Conservation (phyloP, 306 rosid species). For the Herpetospermum pedunculosum region DNA sequence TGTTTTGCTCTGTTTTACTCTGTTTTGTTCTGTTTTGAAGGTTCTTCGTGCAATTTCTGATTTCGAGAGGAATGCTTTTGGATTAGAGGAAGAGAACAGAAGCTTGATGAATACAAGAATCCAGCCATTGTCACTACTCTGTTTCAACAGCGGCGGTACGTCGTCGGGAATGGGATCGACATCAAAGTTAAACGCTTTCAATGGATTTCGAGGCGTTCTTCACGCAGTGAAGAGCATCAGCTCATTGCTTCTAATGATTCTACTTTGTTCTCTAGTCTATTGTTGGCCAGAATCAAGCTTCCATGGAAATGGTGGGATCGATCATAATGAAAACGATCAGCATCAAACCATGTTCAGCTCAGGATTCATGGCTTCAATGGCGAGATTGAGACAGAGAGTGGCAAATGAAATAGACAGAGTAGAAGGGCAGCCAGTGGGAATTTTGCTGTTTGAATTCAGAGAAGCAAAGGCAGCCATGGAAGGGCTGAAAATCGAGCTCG, state of each 20-base stretch:
- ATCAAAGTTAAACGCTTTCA: conserved; percentile 59
- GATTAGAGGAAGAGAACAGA: conserved; percentile 66
- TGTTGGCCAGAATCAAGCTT: conserved; percentile 58
- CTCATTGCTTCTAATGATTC: conserved; percentile 55
- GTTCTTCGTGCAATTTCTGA: conserved; percentile 40
- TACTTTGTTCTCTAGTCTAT: conserved; percentile 43
- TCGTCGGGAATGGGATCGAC: conserved; percentile 15
- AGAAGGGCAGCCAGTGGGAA: conserved; percentile 45
- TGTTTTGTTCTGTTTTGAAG: conserved; percentile 13
- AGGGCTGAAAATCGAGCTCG: conserved; percentile 43
- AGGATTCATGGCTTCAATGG: conserved; percentile 43
- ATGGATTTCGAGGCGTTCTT: conserved; percentile 73
- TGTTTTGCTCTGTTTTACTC: not conserved
- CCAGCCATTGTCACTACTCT: conserved; percentile 32
- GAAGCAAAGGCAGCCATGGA: conserved; percentile 50
- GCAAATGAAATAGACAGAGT: conserved; percentile 40
- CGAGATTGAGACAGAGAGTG: conserved; percentile 45
- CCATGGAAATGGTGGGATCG: conserved; percentile 13
- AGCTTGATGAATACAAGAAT: conserved; percentile 56
- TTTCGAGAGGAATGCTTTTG: conserved; percentile 53
- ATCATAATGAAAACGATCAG: not conserved
- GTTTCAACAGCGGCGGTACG: conserved; percentile 20
- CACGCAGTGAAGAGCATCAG: conserved; percentile 63
- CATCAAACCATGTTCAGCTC: conserved; percentile 37
- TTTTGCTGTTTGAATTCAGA: conserved; percentile 46